These are phyloP conservation scores for Phytophthora fragariaefolia DNA, from an alignment of 352 stramenopile species.

Conservation along the genomic window DNA sequence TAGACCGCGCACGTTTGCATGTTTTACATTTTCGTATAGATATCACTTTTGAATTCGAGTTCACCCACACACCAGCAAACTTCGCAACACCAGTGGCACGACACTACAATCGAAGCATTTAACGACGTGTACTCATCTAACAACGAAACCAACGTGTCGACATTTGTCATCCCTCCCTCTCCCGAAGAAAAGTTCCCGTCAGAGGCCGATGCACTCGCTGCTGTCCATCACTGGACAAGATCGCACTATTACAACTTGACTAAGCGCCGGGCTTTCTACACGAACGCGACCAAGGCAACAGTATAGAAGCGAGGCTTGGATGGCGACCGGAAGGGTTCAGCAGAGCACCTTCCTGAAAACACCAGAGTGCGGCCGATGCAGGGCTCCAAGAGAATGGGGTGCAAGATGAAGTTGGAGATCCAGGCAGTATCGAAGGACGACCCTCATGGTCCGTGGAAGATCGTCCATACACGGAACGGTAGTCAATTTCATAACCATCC, in stretches of 20 bases:
- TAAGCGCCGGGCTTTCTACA: conserved; percentile 14
- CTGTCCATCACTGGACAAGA: conserved; percentile 18
- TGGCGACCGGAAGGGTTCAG: conserved; percentile 4
- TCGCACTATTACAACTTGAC: conserved; percentile 14
- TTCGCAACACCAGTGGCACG: no score
- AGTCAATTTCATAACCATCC: conserved; percentile 17
- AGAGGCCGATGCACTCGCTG: conserved; percentile 1
- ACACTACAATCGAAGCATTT: not conserved
- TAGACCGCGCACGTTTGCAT: no score
- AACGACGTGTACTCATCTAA: no score
- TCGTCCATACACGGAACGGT: conserved; percentile 4
- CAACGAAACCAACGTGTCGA: not conserved
- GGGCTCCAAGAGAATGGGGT: conserved; percentile 12
- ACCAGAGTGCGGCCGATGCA: not conserved
- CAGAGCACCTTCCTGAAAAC: not conserved
- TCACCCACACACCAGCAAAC: not conserved
- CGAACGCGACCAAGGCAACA: not conserved
- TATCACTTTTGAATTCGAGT: not conserved
- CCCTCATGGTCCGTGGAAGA: not conserved
- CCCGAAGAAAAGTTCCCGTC: not conserved
- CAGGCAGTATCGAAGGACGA: conserved; percentile 1
- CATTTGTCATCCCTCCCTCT: not conserved
- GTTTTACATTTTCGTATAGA: not conserved
- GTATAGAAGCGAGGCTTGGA: conserved; percentile 21
- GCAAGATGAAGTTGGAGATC: conserved; percentile 13